Evolutionary conservation across 306 rosid genomes (phyloP), one percentile per base, ranked within the genome.

Genomic region (Leucaena leucocephala): DNA sequence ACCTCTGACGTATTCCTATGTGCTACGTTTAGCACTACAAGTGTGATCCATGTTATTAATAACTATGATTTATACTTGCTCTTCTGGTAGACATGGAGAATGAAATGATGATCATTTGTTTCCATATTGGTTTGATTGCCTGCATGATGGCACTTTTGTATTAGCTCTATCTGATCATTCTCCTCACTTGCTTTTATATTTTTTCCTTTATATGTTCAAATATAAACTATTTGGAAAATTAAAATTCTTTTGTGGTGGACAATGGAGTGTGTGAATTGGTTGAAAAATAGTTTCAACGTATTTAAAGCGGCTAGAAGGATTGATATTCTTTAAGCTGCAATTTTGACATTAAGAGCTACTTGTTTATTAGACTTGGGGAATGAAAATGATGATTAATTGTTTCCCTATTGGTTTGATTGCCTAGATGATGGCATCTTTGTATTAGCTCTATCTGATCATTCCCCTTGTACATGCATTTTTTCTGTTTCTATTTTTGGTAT

Each of bases 401-500:
- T 82, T 85, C 85, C 88, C 88, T 85, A 82, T 82, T 82, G 85
- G 83, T 78, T 82, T 85, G 86, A 82, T 76, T 76, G 84, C 86
- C 78, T 40, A 45, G 4, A 85, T 85, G 86, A 82, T 85, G 88
- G 86, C 84, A 22, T 44, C 10, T 72, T 1, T 61, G 83, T 80
- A 86, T 86, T 82, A 80, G 89, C 89, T 80, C 85, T 76, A 80
- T 83, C 86, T 86, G 89, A 83, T 74, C 86, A 80, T 83, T 83
- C 86, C 81, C 70, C 78, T 62, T 11, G 3, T 11, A 6, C 27
- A 27, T 39, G 17, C 11, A 36, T 21, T 75, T 17, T 22, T 22
- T 33, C 19, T 43, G 33, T 10, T 27, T 38, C 2, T 69, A 11
- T 71, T 13, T 33, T 40, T 46, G 48, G 40, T 36, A 2, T 4